Evolutionary conservation across 2,329 filamentous ascomycete genomes (phyloP).

Genomic region (Penicillium sp.): DNA sequence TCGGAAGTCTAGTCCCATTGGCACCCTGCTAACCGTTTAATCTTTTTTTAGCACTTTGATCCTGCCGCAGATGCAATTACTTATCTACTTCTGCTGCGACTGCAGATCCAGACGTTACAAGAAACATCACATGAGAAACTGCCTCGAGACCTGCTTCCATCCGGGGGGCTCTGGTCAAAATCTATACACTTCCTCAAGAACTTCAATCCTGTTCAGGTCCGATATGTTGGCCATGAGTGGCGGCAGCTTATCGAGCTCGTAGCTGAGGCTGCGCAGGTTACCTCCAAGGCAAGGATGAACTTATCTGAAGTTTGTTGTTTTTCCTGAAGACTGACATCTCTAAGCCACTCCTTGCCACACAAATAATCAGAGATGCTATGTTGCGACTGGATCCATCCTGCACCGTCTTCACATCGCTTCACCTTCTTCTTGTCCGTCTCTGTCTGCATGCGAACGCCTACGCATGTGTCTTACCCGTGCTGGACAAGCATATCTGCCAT

Average conservation of each 20-base stretch:
- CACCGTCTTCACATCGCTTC: conserved; percentile 49
- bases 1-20: background rate
- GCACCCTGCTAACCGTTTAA: background rate
- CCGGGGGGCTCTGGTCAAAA: conserved; percentile 54
- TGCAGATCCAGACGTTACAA: conserved; percentile 49
- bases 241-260: conserved; percentile 41
- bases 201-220: conserved; percentile 54
- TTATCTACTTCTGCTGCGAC: conserved; percentile 60
- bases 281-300: conserved; percentile 36
- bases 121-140: conserved; percentile 39
- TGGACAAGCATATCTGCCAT: conserved; percentile 48
- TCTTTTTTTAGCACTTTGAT: conserved; percentile 45
- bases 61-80: conserved; percentile 63
- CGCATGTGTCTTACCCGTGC: conserved; percentile 42
- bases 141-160: conserved; percentile 48
- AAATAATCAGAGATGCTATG: conserved; percentile 48
- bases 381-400: conserved; percentile 49
- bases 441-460: conserved; percentile 50
- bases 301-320: conserved; percentile 8
- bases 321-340: conserved; percentile 10
- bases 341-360: conserved; percentile 45
- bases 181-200: conserved; percentile 56
- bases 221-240: conserved; percentile 49
- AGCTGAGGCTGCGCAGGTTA: conserved; percentile 36
- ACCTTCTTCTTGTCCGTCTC: conserved; percentile 45